A percentile compares a stretch with the other conserved stretches of the same genome.
phyloP scores from a whole-genome alignment of 2,329 filamentous ascomycete species.

The Chalara sp. region DNA sequence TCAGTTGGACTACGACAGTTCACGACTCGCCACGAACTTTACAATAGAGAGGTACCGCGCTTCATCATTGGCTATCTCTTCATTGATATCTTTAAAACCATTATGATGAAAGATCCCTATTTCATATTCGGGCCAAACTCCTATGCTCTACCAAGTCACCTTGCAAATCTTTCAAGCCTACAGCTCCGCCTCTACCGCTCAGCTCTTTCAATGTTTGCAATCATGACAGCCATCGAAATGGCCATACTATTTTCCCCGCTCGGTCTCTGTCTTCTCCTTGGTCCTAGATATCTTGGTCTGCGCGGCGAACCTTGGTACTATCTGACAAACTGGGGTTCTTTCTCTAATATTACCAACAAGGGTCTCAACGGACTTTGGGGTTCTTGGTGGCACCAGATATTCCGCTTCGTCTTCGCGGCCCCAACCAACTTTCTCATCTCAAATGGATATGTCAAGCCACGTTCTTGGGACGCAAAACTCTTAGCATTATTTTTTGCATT shows the following conservation, averaged over 20 bases:
- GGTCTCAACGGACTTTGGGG: constrained; percentile 82
- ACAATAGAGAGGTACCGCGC: constrained; percentile 36
- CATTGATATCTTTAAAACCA: constrained; percentile 62
- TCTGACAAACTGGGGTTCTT: constrained; percentile 48
- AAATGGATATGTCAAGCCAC: constrained; percentile 31
- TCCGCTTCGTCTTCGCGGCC: constrained; percentile 65
- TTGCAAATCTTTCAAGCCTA: constrained; percentile 35
- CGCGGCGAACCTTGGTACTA: constrained; percentile 56
- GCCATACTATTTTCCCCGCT: constrained; percentile 56
- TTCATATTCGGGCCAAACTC: constrained; percentile 51
- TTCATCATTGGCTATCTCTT: constrained; percentile 55
- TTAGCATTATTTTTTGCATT: constrained; percentile 49
- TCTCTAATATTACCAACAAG: constrained; percentile 50
- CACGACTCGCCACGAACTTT: constrained; percentile 36
- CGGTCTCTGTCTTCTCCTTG: constrained; percentile 41
- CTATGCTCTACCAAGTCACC: constrained; percentile 36
- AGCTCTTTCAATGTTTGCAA: constrained; percentile 44
- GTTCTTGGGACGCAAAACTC: constrained; percentile 27
- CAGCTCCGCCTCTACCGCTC: constrained; percentile 50
- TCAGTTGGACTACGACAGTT: constrained; percentile 39
- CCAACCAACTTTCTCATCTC: constrained; percentile 44
- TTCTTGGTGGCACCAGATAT: constrained; percentile 85
- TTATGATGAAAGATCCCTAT: constrained; percentile 72
- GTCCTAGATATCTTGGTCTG: constrained; percentile 43
- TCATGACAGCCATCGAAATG: constrained; percentile 55